Evolutionary conservation across 345 rosid species (phyloP).

Genomic region (Ricinus communis): DNA sequence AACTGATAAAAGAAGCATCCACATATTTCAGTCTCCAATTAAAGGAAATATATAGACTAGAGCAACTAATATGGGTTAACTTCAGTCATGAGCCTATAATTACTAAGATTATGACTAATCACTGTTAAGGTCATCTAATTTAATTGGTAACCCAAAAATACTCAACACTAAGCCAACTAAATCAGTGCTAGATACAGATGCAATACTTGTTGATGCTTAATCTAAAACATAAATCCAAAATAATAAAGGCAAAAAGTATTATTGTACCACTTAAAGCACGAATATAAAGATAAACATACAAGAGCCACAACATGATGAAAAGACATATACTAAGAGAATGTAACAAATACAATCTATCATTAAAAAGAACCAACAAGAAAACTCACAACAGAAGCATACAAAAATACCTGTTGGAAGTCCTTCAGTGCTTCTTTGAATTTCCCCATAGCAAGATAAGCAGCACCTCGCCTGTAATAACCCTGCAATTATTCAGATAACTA

Average conservation of each 20-base stretch:
- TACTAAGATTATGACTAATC: neutral
- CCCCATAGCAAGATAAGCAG: constrained; percentile 95
- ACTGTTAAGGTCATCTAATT: neutral
- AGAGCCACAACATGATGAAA: neutral
- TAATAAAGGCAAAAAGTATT: neutral
- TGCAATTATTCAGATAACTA: constrained; percentile 26
- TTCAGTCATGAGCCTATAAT: neutral
- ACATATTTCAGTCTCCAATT: no score
- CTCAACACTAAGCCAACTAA: no score
- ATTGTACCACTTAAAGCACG: no score
- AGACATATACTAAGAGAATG: constrained; percentile 1
- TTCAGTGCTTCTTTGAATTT: constrained; percentile 91
- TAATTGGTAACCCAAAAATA: neutral
- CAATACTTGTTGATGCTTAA: no score
- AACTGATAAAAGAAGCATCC: no score
- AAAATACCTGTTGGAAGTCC: constrained; percentile 89
- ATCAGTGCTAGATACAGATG: no score
- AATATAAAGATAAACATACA: neutral
- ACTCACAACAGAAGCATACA: neutral
- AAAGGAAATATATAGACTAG: no score
- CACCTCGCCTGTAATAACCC: constrained; percentile 98
- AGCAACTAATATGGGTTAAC: no score
- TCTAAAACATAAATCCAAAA: neutral
- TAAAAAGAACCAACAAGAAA: neutral
- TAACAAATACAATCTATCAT: neutral